Base-by-base conservation (phyloP, 805 yeast genomes). In the Cyberlindnera petersonii region DNA sequence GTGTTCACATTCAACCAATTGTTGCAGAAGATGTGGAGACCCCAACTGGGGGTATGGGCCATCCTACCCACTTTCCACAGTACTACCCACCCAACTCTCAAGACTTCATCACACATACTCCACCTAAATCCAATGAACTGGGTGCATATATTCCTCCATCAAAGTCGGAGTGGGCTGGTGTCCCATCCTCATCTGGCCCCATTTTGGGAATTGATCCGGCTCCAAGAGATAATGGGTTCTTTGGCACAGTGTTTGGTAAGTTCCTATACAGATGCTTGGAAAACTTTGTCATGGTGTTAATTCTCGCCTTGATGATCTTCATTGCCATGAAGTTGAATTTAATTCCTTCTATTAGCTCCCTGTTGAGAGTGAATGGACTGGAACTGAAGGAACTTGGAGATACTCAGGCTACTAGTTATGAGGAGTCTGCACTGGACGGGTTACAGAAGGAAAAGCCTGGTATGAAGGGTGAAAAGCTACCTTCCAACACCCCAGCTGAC, bases 1-100 rank as follows among this genome's bases (percentile, higher is more conserved):
- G 82, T 9, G 82, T 76, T 5, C 82, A 76, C 49, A 59, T 43
- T 2, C 48, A 48, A 3, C 32, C 46, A 15, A 18, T 23, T 16
- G 42, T 44, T 8, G 37, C 44, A 7, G 43, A 37, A 8, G 30
- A 24, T 2, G 27, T 35, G n/a, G 23, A 26, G 8, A 30, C 24
- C n/a, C 35, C 45, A 14, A 42, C 53, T 2, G 44, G 33, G n/a
- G 47, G 40, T 2, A 26, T 49, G 5, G 53, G 52, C 1, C 47
- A 46, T 26, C 58, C 58, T 22, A 49, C 56, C 3, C 18, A 43
- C 15, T 40, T 48, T 21, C 53, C 55, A 5, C 43, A 35, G 22
- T 35, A 42, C 24, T 44, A 48, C 21, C 48, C 55, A 13, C 31
- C 36, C 2, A 22, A 33, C 22, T 29, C 36, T 1, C 19, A 44